A percentile compares a stretch with the other conserved stretches of the same genome.
phyloP scores from a whole-genome alignment of 768 basidiomycete species.

The Exidia glandulosa region DNA sequence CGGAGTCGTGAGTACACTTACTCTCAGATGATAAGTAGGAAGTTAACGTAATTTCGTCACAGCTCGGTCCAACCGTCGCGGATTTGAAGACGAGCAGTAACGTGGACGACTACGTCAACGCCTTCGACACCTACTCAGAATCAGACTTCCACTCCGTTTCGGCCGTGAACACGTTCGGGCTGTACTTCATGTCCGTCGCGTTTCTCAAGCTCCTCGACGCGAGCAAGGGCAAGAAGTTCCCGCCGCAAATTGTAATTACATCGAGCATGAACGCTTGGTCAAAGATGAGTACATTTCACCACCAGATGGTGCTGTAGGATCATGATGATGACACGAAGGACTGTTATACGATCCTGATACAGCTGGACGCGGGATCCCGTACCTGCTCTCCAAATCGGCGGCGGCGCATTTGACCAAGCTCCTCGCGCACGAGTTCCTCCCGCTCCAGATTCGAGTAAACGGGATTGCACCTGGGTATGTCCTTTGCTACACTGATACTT shows the following conservation, averaged over 20 bases:
- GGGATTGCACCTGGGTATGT: slow-evolving; percentile 32
- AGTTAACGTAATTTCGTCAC: slow-evolving; percentile 21
- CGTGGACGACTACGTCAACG: slow-evolving; percentile 27
- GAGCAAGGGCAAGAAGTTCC: slow-evolving; percentile 30
- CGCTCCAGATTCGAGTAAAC: slow-evolving; percentile 37
- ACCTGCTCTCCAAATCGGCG: slow-evolving; percentile 37
- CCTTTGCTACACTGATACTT: not conserved
- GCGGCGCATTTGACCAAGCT: slow-evolving; percentile 35
- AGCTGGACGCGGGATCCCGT: slow-evolving; percentile 30
- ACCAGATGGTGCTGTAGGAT: too few relatives aligned
- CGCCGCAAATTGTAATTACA: slow-evolving; percentile 38
- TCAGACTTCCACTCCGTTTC: slow-evolving; percentile 26
- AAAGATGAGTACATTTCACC: slow-evolving; percentile 19
- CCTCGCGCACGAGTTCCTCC: slow-evolving; percentile 36
- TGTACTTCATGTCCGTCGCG: slow-evolving; percentile 48
- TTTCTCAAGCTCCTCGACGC: slow-evolving; percentile 42
- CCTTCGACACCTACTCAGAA: slow-evolving; percentile 27
- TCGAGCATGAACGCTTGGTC: slow-evolving; percentile 44
- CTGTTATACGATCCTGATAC: slow-evolving; percentile 28
- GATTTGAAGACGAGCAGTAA: slow-evolving; percentile 10
- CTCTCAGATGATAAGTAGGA: slow-evolving; percentile 8
- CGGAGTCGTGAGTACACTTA: slow-evolving; percentile 14
- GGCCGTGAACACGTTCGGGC: slow-evolving; percentile 32
- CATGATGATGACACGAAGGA: too few relatives aligned
- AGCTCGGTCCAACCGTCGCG: not conserved